Evolutionary conservation across 257 asterid species (phyloP).

Genomic region (Solanum sitiens): DNA sequence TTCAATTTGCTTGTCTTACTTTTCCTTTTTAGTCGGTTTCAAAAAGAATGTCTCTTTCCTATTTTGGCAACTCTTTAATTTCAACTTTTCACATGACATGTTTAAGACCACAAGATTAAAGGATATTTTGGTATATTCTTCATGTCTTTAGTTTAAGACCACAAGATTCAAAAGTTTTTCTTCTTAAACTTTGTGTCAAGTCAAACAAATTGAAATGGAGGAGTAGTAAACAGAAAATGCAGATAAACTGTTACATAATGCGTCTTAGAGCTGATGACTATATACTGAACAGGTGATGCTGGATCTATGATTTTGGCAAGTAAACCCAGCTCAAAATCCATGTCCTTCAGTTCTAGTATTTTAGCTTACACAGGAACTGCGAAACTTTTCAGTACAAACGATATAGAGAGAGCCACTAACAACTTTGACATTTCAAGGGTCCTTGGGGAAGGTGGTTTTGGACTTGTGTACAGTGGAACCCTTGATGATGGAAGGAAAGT

Average conservation of each 20-base stretch:
- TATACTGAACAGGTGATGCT: constrained; percentile 34
- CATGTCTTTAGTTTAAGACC: neutral
- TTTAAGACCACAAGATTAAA: neutral
- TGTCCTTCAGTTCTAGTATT: constrained; percentile 60
- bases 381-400: constrained; percentile 43
- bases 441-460: constrained; percentile 91
- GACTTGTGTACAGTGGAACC: constrained; percentile 72
- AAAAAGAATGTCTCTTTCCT: neutral
- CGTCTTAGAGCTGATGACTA: neutral
- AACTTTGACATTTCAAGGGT: constrained; percentile 40
- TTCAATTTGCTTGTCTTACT: neutral
- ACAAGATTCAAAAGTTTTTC: neutral
- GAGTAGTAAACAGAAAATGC: neutral
- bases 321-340: constrained; percentile 41
- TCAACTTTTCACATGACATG: neutral
- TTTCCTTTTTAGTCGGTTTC: neutral
- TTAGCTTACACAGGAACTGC: constrained; percentile 68
- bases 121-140: neutral
- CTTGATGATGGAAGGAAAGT: constrained; percentile 71
- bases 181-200: neutral
- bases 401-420: constrained; percentile 54
- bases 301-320: constrained; percentile 36
- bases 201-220: neutral
- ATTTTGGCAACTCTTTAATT: neutral
- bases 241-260: neutral